Evolutionary conservation across 108 stramenopile genomes (phyloP).

Genomic region (Nitzschia inconspicua): DNA sequence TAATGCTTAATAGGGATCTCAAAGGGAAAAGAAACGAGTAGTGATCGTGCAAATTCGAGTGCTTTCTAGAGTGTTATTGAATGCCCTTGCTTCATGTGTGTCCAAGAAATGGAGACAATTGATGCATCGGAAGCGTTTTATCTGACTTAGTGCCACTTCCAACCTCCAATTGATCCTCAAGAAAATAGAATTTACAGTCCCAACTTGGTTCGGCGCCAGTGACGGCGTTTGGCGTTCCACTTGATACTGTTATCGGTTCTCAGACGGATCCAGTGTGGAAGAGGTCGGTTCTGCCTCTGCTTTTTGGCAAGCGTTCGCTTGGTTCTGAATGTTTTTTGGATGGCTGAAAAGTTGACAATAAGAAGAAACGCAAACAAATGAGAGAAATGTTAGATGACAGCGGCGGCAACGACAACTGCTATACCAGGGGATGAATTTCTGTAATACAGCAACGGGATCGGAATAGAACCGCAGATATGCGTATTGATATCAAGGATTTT

Average conservation of each 20-base stretch:
- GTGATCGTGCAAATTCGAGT: background rate
- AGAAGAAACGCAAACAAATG: too few species aligned
- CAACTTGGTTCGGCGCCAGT: slow-evolving; percentile 99
- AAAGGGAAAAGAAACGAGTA: too few species aligned
- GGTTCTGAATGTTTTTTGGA: slow-evolving; percentile 99
- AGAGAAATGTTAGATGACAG: too few species aligned
- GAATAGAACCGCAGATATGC: too few species aligned
- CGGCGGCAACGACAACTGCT: too few species aligned
- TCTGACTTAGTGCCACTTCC: too few species aligned
- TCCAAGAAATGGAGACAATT: background rate
- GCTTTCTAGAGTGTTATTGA: background rate
- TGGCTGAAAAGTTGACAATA: too few species aligned
- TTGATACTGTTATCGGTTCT: slow-evolving; percentile 98
- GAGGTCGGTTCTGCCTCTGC: slow-evolving; percentile 98
- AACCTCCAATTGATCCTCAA: too few species aligned
- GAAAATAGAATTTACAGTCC: slow-evolving; percentile 85
- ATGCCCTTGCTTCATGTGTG: background rate
- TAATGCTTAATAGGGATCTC: too few species aligned
- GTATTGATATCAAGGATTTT: too few species aligned
- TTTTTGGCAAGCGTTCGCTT: slow-evolving; percentile 99
- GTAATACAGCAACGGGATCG: too few species aligned
- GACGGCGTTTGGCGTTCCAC: slow-evolving; percentile 99
- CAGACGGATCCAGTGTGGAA: slow-evolving; percentile 99
- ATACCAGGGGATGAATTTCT: too few species aligned
- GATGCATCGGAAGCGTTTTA: background rate